Evolutionary conservation across 345 rosid genomes (phyloP).

Genomic region (Alliaria petiolata): DNA sequence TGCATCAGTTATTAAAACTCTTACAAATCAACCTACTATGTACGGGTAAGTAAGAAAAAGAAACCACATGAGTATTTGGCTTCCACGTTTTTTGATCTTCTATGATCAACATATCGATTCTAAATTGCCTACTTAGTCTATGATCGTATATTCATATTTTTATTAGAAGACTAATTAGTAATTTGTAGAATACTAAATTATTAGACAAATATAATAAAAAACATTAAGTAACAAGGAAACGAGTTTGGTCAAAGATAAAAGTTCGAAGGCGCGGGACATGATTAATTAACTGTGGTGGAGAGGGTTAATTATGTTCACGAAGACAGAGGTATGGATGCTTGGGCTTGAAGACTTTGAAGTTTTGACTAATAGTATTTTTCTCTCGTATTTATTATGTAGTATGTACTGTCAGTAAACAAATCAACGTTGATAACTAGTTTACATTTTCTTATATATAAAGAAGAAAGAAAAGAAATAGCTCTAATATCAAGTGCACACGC

Average conservation of each 20-base stretch:
- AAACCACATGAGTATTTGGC: too few relatives aligned
- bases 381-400: slow-evolving; percentile 5
- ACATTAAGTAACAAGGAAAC: not conserved
- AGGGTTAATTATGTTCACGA: slow-evolving; percentile 25
- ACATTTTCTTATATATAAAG: not conserved
- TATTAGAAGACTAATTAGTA: too few relatives aligned
- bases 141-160: too few relatives aligned
- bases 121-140: too few relatives aligned
- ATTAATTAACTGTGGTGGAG: slow-evolving; percentile 15
- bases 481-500: slow-evolving; percentile 35
- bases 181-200: too few relatives aligned
- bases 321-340: slow-evolving; percentile 31
- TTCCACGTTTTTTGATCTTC: too few relatives aligned
- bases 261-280: slow-evolving; percentile 11
- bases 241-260: slow-evolving; percentile 15
- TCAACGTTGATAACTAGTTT: not conserved
- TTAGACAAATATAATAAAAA: not conserved
- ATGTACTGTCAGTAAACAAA: slow-evolving; percentile 7
- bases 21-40: too few relatives aligned
- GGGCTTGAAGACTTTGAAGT: slow-evolving; percentile 34
- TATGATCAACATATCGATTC: too few relatives aligned
- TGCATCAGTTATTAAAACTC: too few relatives aligned
- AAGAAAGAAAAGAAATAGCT: not conserved
- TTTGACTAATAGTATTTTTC: slow-evolving; percentile 20
- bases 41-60: too few relatives aligned